Base-by-base conservation (phyloP, 768 basidiomycete species). In the Lenzites betulinus region DNA sequence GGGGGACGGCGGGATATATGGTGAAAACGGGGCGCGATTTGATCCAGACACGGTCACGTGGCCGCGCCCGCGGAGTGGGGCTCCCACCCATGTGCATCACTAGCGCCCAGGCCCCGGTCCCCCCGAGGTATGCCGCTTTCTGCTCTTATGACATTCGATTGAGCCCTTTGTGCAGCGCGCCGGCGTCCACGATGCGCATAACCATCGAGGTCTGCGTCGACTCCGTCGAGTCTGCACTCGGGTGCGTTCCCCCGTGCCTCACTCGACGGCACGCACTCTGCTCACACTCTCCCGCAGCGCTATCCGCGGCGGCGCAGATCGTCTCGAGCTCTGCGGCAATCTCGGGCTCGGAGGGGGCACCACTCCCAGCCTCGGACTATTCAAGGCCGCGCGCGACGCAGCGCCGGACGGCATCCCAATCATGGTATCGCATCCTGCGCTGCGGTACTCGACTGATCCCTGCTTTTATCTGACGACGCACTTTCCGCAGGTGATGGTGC, bases 341-440 rank as follows among this genome's bases (percentile, higher is more conserved):
- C 76, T 92, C 20, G 83, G 79, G 3, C 65, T 83, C 26, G 93
- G 92, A 23, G 93, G 93, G 22, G 93, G 93, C 9, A 89, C 85
- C 18, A 94, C 93, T 0, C 92, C 93, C 5, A 89, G 84, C 60
- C 63, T 89, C n/a, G 93, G 92, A 0, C 79, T 93, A 35, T 74
- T 92, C 38, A 85, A 75, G 65, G 73, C 79, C 3, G 81, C 93
- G 43, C 78, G 80, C 59, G 76, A 75, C 30, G 77, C 73, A 3
- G 75, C 81, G 16, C 78, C 80, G 5, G 48, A 58, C 28, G 73
- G 78, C 42, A 66, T 83, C 8, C 84, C 88, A 0, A 78, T 90
- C 58, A 92, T 94, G 90, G 92, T 87, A 50, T 69, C 59, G 22
- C 36, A 28, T 57, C 25, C 51, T 48, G 38, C 49, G 26, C n/a